Conservation (phyloP, 1,139 yeast species). For the Zygosaccharomyces sapae region DNA sequence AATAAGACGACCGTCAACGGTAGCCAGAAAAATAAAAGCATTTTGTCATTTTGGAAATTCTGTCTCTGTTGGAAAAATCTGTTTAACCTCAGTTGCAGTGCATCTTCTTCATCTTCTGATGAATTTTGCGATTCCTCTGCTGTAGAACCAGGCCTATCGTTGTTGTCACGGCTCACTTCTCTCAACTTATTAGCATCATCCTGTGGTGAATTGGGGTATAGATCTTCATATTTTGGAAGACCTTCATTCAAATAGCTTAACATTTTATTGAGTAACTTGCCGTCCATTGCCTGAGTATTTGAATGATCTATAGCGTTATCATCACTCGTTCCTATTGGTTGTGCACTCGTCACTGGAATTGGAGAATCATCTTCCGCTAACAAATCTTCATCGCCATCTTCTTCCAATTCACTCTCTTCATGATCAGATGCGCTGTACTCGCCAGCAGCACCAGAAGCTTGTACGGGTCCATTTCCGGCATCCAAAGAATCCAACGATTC, state of each 20-base stretch:
- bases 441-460: constrained; percentile 25
- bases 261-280: constrained; percentile 59
- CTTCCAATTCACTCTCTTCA: constrained; percentile 30
- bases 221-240: constrained; percentile 75
- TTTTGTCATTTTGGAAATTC: constrained; percentile 73
- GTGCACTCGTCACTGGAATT: constrained; percentile 21
- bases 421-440: constrained; percentile 31
- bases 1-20: constrained; percentile 57
- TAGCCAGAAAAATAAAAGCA: constrained; percentile 86
- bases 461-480: constrained; percentile 25
- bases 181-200: constrained; percentile 23
- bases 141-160: constrained; percentile 14
- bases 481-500: constrained; percentile 29
- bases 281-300: constrained; percentile 16
- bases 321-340: constrained; percentile 19
- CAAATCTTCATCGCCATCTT: constrained; percentile 35
- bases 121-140: constrained; percentile 27
- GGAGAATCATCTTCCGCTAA: constrained; percentile 25
- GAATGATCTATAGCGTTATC: constrained; percentile 14
- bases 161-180: constrained; percentile 13
- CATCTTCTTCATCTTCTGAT: constrained; percentile 43
- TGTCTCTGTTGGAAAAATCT: constrained; percentile 57
- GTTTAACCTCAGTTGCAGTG: constrained; percentile 50
- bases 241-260: constrained; percentile 56
- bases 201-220: constrained; percentile 52